Percentiles rank a stretch among this genome's conserved stretches.
Evolutionary conservation across 345 rosid species (phyloP).

Genomic region (Gossypium raimondii): DNA sequence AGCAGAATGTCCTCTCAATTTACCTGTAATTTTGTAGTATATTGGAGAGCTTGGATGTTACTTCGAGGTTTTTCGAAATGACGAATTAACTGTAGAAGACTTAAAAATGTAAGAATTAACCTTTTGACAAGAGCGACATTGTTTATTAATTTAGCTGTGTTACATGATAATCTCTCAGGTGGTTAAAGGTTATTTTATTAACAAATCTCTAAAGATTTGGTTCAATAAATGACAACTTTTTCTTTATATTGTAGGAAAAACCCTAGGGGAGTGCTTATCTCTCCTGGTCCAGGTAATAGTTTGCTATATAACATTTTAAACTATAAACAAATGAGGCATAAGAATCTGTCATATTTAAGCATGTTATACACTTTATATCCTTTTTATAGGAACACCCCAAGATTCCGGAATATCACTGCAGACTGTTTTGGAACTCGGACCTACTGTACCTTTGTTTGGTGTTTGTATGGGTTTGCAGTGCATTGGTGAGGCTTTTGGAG

Average conservation of each 20-base stretch:
- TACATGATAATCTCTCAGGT: not conserved
- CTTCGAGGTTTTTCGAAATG: slow-evolving; percentile 88
- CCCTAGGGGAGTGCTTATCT: slow-evolving; percentile 90
- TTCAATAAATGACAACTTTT: slow-evolving; percentile 5
- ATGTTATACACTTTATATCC: not conserved
- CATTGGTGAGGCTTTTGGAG: slow-evolving; percentile 99
- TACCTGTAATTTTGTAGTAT: slow-evolving; percentile 44
- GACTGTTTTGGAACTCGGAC: slow-evolving; percentile 90
- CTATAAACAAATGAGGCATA: not conserved
- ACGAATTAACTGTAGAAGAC: slow-evolving; percentile 85
- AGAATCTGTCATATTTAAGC: not conserved
- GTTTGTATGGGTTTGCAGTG: slow-evolving; percentile 99
- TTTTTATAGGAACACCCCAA: slow-evolving; percentile 65
- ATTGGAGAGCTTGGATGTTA: slow-evolving; percentile 86
- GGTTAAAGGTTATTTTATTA: not conserved
- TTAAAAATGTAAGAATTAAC: slow-evolving; percentile 52
- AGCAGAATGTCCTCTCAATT: slow-evolving; percentile 4
- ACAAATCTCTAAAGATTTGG: not conserved
- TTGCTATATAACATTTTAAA: not conserved
- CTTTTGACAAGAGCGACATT: not conserved
- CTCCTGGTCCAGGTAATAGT: slow-evolving; percentile 86
- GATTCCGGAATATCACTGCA: slow-evolving; percentile 96
- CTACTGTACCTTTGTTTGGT: slow-evolving; percentile 78
- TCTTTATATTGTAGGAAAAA: slow-evolving; percentile 52
- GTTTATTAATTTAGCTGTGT: not conserved